Evolutionary conservation across 495 filamentous ascomycete genomes (phyloP).

Genomic region (Penicillium chermesinum): DNA sequence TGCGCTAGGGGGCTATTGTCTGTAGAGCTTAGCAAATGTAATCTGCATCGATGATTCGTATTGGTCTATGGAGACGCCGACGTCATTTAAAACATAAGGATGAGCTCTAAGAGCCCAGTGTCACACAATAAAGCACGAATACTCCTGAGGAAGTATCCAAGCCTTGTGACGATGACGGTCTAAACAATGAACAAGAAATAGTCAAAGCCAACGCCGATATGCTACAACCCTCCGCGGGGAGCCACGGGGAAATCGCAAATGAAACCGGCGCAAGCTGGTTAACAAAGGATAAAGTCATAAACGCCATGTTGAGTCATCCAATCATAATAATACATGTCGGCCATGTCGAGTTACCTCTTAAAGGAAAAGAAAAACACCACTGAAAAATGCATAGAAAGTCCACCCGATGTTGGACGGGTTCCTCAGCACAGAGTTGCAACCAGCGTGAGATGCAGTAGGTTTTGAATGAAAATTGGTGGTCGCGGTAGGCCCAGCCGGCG

Average conservation of each 20-base stretch:
- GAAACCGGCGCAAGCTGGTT: constrained; percentile 4
- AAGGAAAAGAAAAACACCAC: constrained; percentile 14
- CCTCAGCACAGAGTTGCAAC: constrained; percentile 6
- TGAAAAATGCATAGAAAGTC: constrained; percentile 18
- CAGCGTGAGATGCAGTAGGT: constrained; percentile 17
- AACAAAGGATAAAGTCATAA: constrained; percentile 13
- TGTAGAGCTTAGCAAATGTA: no score
- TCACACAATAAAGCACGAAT: not conserved
- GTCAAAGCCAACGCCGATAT: constrained; percentile 15
- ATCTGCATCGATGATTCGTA: not conserved
- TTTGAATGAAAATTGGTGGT: constrained; percentile 1
- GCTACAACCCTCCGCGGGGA: constrained; percentile 7
- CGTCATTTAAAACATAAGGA: constrained; percentile 1
- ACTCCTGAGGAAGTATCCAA: not conserved
- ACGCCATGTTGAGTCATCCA: constrained; percentile 17
- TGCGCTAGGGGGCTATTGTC: no score
- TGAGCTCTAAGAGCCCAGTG: not conserved
- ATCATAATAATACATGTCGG: constrained; percentile 25
- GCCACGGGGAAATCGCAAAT: constrained; percentile 13
- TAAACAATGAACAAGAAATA: constrained; percentile 11
- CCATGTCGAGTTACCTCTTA: constrained; percentile 7
- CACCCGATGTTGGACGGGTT: constrained; percentile 6
- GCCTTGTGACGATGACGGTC: not conserved
- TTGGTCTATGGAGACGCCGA: not conserved
- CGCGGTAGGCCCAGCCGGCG: not conserved